phyloP scores from a whole-genome alignment of 139 green algal genomes.

The Bryopsis sp. region DNA sequence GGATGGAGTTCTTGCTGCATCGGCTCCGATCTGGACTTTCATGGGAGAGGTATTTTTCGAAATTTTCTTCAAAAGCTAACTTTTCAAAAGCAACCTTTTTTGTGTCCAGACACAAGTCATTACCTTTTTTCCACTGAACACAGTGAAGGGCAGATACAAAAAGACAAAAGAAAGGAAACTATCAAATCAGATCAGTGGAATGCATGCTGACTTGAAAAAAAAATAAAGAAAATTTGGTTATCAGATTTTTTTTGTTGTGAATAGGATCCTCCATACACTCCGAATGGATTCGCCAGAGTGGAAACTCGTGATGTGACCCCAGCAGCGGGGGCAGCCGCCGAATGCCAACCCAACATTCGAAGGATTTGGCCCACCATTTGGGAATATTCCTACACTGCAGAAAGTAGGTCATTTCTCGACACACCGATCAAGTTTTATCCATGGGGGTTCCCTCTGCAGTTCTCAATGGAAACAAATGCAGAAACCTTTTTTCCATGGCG shows the following conservation, averaged over 20 bases:
- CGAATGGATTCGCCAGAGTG: conserved; percentile 2
- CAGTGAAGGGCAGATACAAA: too few relatives aligned
- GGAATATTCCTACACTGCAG: too few relatives aligned
- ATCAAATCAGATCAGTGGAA: too few relatives aligned
- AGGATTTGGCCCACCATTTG: conserved; percentile 2
- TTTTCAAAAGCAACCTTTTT: too few relatives aligned
- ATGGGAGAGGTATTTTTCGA: conserved; percentile 29
- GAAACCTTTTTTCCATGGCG: too few relatives aligned
- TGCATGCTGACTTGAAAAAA: too few relatives aligned
- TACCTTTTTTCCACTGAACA: too few relatives aligned
- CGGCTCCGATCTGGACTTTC: conserved; percentile 86
- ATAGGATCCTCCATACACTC: neutral
- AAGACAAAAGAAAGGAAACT: too few relatives aligned
- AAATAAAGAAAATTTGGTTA: neutral
- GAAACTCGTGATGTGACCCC: neutral
- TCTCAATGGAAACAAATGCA: neutral
- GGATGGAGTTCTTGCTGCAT: conserved; percentile 76
- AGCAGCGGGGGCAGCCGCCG: neutral
- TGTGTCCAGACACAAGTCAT: too few relatives aligned
- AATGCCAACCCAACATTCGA: conserved; percentile 9
- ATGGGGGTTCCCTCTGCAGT: neutral
- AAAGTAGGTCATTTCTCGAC: too few relatives aligned
- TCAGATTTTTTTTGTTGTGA: neutral
- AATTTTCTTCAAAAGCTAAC: too few relatives aligned
- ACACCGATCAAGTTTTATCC: too few relatives aligned